A percentile compares a stretch with the other conserved stretches of the same genome.
These are phyloP conservation scores for Achaetomium macrosporum DNA, from an alignment of 2,329 filamentous ascomycete species.

Conservation along the genomic window DNA sequence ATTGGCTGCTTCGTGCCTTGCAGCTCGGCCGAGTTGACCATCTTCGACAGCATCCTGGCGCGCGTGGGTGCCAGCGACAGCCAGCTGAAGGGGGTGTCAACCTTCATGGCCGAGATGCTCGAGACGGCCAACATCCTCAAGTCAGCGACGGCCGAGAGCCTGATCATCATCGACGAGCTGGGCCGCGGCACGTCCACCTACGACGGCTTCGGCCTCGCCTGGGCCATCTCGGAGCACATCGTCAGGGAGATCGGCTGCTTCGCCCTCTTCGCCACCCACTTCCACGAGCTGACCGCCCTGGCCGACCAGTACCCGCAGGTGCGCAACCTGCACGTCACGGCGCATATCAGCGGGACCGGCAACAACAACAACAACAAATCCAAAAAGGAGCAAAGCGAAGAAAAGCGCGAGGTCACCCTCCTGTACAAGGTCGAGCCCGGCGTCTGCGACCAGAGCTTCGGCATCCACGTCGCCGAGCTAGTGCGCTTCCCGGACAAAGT, in stretches of 20 bases:
- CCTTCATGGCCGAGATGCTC: constrained; percentile 99
- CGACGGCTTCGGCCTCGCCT: constrained; percentile 96
- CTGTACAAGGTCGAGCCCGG: constrained; percentile 96
- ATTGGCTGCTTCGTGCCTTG: constrained; percentile 95
- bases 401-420: constrained; percentile 81
- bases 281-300: constrained; percentile 92
- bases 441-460: constrained; percentile 95
- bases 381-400: constrained; percentile 20
- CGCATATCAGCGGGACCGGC: constrained; percentile 67
- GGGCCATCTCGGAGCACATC: constrained; percentile 98
- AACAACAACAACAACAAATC: constrained; percentile 30
- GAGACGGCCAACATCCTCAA: constrained; percentile 98
- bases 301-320: constrained; percentile 83
- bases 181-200: constrained; percentile 96
- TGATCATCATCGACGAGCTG: constrained; percentile 98
- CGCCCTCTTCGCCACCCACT: constrained; percentile 94
- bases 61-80: constrained; percentile 94
- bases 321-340: constrained; percentile 89
- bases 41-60: constrained; percentile 95
- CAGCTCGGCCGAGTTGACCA: constrained; percentile 79
- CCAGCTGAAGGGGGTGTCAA: constrained; percentile 94
- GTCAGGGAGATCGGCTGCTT: constrained; percentile 92
- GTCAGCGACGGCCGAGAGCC: constrained; percentile 85
- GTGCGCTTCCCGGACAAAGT: constrained; percentile 96
- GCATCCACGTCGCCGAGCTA: constrained; percentile 95